Evolutionary conservation across 495 filamentous ascomycete species (phyloP), one percentile per base, ranked within the genome.

Genomic region (Penicillium alfredii): DNA sequence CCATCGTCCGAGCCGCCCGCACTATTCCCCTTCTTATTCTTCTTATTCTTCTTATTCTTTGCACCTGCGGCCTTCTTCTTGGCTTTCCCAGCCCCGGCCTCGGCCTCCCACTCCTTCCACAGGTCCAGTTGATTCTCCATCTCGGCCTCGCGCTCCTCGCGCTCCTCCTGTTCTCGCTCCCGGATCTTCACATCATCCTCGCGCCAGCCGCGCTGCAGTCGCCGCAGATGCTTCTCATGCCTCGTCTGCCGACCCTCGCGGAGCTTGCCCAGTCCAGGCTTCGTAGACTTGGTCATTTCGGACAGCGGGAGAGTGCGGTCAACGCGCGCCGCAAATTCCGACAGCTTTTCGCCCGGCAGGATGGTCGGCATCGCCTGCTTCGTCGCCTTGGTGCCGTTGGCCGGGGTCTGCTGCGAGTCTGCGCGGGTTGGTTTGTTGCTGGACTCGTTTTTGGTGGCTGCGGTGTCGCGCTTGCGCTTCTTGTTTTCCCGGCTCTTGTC

Each of bases 261-360:
- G 56, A 53, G 74, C 73, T 62, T 61, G 6, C 56, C 42, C 1
- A 49, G 16, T 15, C 58, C 51, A 2, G 61, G 15, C n/a, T 56
- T 53, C 8, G 29, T 37, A 0, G 53, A 53, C 16, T 61, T 60
- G 12, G 81, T 74, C 43, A 84, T 61, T 0, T 71, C 74, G 11
- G 77, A 63, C 7, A 98, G 56, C 0, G 92, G 92, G 14, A 98
- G 63, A 2, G 85, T 81, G 17, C 85, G 82, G 51, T 97, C 82
- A 6, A 98, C 92, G 4, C 92, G 79, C 24, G 84, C 81, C 2
- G 77, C 65, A 56, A 94, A 98, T 38, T 92, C 85, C 1, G 77
- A 78, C 40, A 98, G 66, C 16, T 73, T 71, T 60, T 98, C 92
- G 12, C 85, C 84, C 0, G 88, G 87, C 8, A 76, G 67, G 33